These are phyloP conservation scores for Venustampulla echinocandica DNA, from an alignment of 495 filamentous ascomycete species.

Conservation along the genomic window DNA sequence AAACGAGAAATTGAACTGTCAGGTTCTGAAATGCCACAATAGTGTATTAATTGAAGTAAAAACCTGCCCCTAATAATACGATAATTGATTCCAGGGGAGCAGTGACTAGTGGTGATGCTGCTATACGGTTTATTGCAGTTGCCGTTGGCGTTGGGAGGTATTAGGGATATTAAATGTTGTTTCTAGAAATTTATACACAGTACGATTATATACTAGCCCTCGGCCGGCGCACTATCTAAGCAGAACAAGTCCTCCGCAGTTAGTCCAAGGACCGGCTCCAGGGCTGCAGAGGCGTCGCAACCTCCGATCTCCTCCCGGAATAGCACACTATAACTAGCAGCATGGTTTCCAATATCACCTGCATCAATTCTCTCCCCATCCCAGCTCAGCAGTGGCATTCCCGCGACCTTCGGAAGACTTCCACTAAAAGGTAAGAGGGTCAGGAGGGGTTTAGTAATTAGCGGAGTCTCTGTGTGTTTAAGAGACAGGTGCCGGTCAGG, in stretches of 20 bases:
- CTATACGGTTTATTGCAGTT: too few relatives aligned
- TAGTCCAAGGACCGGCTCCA: not conserved
- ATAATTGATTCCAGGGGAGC: too few relatives aligned
- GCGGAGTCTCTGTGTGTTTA: conserved; percentile 14
- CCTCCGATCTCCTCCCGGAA: conserved; percentile 21
- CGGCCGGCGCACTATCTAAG: conserved; percentile 9
- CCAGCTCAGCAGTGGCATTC: conserved; percentile 19
- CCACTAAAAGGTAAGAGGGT: conserved; percentile 15
- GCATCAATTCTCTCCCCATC: conserved; percentile 9
- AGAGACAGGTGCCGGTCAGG: conserved; percentile 15
- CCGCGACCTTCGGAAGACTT: conserved; percentile 9
- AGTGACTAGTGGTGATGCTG: too few relatives aligned
- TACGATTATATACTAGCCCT: too few relatives aligned
- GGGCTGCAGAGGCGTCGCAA: conserved; percentile 2
- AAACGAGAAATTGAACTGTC: too few relatives aligned
- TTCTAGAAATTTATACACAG: too few relatives aligned
- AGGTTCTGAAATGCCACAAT: too few relatives aligned
- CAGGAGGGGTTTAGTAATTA: conserved; percentile 13
- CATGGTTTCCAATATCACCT: conserved; percentile 3
- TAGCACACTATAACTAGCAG: conserved; percentile 7
- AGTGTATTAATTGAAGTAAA: too few relatives aligned
- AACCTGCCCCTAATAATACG: too few relatives aligned
- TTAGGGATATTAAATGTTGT: too few relatives aligned
- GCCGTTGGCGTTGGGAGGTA: too few relatives aligned
- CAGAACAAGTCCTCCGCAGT: conserved; percentile 20